phyloP scores from a whole-genome alignment of 345 rosid genomes.

The Trapa bicornis region DNA sequence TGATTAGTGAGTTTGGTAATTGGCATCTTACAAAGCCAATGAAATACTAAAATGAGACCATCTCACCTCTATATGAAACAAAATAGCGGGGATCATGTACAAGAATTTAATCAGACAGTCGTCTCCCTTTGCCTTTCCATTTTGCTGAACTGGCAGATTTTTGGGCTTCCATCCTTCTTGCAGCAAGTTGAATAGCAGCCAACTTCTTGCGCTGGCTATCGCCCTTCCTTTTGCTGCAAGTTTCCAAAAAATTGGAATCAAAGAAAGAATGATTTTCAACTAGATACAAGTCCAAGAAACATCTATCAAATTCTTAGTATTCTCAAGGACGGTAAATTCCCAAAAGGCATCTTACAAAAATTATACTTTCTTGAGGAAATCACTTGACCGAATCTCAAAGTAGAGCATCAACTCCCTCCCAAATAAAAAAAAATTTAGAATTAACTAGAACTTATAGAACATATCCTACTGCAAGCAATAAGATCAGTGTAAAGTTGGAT shows the following conservation, averaged over 20 bases:
- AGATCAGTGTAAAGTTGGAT: neutral
- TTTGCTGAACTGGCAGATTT: slow-evolving; percentile 18
- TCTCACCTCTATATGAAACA: slow-evolving; percentile 3
- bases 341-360: neutral
- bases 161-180: slow-evolving; percentile 49
- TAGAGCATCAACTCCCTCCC: neutral
- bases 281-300: neutral
- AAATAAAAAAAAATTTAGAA: neutral
- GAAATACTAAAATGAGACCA: neutral
- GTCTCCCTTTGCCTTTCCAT: slow-evolving; percentile 34
- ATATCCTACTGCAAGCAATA: neutral
- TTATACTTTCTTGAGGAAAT: neutral
- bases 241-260: neutral
- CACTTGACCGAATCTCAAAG: neutral
- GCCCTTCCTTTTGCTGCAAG: slow-evolving; percentile 49
- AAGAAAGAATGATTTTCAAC: neutral
- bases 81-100: slow-evolving; percentile 1
- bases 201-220: slow-evolving; percentile 35
- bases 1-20: neutral
- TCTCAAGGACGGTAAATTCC: neutral
- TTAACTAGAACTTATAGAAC: neutral
- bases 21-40: neutral
- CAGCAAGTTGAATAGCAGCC: slow-evolving; percentile 44
- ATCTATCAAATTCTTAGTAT: neutral
- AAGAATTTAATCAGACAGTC: slow-evolving; percentile 12